Percentiles rank a stretch among this genome's conserved stretches.
phyloP scores from a whole-genome alignment of 2,329 filamentous ascomycete species.

The Fusarium phyllophilum region DNA sequence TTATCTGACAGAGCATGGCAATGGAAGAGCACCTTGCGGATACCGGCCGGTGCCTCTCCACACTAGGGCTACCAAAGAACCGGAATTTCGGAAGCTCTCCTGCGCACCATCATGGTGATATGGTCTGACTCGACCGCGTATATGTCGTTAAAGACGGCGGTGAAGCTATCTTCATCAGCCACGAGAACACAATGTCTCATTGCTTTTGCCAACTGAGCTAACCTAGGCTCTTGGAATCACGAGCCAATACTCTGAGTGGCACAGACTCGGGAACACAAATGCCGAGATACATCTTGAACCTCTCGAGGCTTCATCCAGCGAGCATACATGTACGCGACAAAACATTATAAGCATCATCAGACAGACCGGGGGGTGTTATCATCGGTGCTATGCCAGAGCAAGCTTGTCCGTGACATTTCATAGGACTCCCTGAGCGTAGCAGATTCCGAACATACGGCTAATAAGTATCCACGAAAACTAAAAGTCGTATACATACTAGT shows the following conservation, averaged over 20 bases:
- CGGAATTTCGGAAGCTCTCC: not conserved
- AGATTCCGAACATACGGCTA: not conserved
- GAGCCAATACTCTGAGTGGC: not conserved
- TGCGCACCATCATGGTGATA: not conserved
- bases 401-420: not conserved
- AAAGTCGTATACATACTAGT: not conserved
- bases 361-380: not conserved
- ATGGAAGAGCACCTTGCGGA: not conserved
- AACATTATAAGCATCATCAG: not conserved
- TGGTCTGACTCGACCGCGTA: slow-evolving; percentile 2
- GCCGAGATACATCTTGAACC: not conserved
- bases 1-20: not conserved
- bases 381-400: too few relatives aligned
- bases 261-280: not conserved
- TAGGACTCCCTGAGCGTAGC: not conserved
- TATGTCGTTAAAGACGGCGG: not conserved
- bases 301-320: not conserved
- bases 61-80: not conserved
- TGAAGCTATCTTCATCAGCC: not conserved
- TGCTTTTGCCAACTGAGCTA: not conserved
- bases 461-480: not conserved
- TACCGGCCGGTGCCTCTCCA: not conserved
- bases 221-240: not conserved
- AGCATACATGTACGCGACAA: not conserved
- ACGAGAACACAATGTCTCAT: not conserved